These are phyloP conservation scores for Dipteronia sinensis DNA, from an alignment of 345 rosid genomes.

Conservation along the genomic window DNA sequence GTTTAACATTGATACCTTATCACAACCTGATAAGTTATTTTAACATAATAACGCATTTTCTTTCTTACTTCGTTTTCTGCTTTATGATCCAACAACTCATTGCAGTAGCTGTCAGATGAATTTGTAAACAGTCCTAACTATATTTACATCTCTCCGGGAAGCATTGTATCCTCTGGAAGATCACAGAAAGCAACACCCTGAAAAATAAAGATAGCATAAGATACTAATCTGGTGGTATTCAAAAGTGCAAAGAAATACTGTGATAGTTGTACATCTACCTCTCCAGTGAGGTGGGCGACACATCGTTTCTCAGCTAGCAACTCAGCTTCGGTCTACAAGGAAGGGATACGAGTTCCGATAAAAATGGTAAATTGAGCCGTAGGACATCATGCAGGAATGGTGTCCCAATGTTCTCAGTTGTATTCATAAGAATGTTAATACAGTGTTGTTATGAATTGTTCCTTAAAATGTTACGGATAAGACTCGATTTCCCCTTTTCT, in stretches of 20 bases:
- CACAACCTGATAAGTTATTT: neutral
- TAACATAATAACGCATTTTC: neutral
- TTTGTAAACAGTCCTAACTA: neutral
- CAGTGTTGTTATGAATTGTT: neutral
- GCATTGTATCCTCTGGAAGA: slow-evolving; percentile 97
- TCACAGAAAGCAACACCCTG: slow-evolving; percentile 94
- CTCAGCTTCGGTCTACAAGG: slow-evolving; percentile 81
- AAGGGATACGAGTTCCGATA: slow-evolving; percentile 3
- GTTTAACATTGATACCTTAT: neutral
- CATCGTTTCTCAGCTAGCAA: slow-evolving; percentile 91
- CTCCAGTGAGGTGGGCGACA: slow-evolving; percentile 97
- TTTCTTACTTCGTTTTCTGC: slow-evolving; percentile 3
- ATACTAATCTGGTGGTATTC: neutral
- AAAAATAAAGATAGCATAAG: slow-evolving; percentile 24
- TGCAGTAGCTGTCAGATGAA: slow-evolving; percentile 8
- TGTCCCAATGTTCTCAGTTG: neutral
- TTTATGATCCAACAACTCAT: slow-evolving; percentile 12
- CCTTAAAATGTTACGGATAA: neutral
- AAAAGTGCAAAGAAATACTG: neutral
- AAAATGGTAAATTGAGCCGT: neutral
- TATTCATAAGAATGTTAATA: neutral
- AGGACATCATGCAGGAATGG: neutral
- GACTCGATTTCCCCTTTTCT: too few species aligned
- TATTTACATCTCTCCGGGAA: slow-evolving; percentile 92
- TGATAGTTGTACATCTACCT: slow-evolving; percentile 44